These are phyloP conservation scores for Tripidium arundinaceum DNA, from an alignment of 202 grass and related monocot species.

Conservation along the genomic window DNA sequence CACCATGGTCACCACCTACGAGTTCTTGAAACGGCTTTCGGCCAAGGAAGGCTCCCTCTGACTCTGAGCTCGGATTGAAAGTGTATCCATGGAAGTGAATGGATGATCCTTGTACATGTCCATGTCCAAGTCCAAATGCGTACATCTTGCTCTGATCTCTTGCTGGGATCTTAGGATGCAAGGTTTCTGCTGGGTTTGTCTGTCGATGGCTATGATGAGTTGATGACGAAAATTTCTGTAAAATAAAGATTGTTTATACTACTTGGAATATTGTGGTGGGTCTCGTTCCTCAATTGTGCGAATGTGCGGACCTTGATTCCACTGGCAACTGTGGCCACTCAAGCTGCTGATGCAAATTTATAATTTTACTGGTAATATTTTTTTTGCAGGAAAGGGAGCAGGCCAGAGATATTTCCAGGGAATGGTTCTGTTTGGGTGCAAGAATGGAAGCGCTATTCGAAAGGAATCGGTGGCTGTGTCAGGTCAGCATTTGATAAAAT, in stretches of 20 bases:
- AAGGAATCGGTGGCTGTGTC: no score
- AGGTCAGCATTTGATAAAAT: neutral
- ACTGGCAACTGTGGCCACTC: neutral
- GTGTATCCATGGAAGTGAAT: neutral
- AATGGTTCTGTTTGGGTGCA: neutral
- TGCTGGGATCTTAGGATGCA: neutral
- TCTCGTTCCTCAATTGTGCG: neutral
- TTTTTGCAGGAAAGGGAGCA: neutral
- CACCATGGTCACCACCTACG: conserved; percentile 98
- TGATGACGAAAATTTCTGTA: conserved; percentile 1
- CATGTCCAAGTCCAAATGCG: neutral
- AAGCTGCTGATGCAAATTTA: neutral
- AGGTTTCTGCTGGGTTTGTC: neutral
- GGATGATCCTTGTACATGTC: conserved; percentile 10
- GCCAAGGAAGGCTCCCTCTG: conserved; percentile 75
- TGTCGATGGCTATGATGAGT: neutral
- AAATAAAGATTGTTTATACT: neutral
- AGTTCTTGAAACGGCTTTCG: conserved; percentile 82
- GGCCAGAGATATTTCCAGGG: neutral
- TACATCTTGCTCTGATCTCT: neutral
- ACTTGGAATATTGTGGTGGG: neutral
- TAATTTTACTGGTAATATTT: neutral
- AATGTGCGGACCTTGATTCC: neutral
- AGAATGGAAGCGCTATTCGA: neutral
- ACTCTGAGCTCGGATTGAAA: conserved; percentile 10